Base-by-base conservation (phyloP, 192 early-diverging fungal species). In the Geranomyces variabilis region DNA sequence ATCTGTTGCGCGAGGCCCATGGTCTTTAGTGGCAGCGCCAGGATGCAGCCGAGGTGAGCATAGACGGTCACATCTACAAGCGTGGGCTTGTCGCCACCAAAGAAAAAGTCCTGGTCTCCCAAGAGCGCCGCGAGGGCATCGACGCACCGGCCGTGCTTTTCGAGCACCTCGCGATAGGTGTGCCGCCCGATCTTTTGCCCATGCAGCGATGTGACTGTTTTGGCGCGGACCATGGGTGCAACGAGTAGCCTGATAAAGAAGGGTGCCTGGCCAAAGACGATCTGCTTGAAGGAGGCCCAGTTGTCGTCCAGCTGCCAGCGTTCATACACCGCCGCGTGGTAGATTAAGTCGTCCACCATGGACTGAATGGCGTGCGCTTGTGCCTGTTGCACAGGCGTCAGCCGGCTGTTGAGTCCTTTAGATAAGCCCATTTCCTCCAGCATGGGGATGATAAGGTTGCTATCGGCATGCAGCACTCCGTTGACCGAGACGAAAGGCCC, bases 31-130 rank as follows among this genome's bases (percentile, higher is more conserved):
- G 36, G 36, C 36, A 41, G 5, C 36, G 36, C 36, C 51, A 60
- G 58, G 28, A 64, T 64, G 43, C 41, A 43, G 63, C 34, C 15
- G 41, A 64, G 33, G 15, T 64, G 63, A 19, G 63, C 63, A 21
- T 9, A 64, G 9, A 36, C 63, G 41, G 41, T 64, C 15, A 36
- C 63, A 64, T 64, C 63, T 17, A 64, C 21, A 2, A 21, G 43
- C 1, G 41, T 24, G 12, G 63, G 63, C n/a, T 6, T 15, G 19
- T 3, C 43, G 43, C 41, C 63, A 21, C 63, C 41, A 14, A 64
- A 45, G 41, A 64, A 46, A 22, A 43, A 64, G 17, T 29, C 10
- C 63, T 64, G 33, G 41, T 21, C 14, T 5, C 63, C 63, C 15
- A 64, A 36, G 9, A 45, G 63, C 12, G 14, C 21, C n/a, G 63